A percentile compares a stretch with the other conserved stretches of the same genome.
Evolutionary conservation across 208 protist genomes (phyloP).

Genomic region (Kentomonas sorsogonicus): DNA sequence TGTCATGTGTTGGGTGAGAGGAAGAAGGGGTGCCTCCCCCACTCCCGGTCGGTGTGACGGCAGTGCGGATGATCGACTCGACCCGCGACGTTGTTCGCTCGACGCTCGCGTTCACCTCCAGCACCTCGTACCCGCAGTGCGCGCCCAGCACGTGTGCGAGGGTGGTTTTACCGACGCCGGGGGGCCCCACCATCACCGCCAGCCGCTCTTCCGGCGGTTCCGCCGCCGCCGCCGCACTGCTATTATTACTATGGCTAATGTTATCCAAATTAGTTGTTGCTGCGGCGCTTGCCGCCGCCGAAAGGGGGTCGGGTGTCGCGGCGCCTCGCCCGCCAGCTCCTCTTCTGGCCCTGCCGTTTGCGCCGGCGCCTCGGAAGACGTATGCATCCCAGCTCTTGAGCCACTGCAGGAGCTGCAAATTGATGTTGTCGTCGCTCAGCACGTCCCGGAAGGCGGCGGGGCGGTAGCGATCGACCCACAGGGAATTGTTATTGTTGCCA

Average conservation of each 20-base stretch:
- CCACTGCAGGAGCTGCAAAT: conserved; percentile 74
- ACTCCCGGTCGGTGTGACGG: conserved; percentile 29
- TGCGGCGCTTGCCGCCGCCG: too few species aligned
- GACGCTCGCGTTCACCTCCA: conserved; percentile 95
- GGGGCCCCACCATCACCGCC: conserved; percentile 86
- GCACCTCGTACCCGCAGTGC: conserved; percentile 90
- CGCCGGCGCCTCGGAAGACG: conserved; percentile 33
- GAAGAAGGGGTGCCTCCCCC: neutral
- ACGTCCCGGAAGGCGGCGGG: conserved; percentile 69
- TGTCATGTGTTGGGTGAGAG: neutral
- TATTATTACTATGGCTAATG: neutral
- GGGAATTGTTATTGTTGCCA: conserved; percentile 8
- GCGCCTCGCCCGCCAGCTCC: neutral
- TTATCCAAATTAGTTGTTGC: too few species aligned
- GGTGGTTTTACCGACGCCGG: conserved; percentile 95
- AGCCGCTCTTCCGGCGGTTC: conserved; percentile 57
- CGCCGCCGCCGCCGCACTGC: neutral
- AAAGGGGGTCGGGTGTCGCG: too few species aligned
- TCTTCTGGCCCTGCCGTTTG: neutral
- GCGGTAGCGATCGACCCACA: conserved; percentile 77
- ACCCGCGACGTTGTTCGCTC: conserved; percentile 75
- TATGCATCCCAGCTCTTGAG: conserved; percentile 76
- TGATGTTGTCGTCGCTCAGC: conserved; percentile 78
- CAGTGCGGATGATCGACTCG: conserved; percentile 59
- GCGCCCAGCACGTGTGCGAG: conserved; percentile 91